Evolutionary conservation across 805 yeast species (phyloP).

Genomic region (Yueomyces sinensis): DNA sequence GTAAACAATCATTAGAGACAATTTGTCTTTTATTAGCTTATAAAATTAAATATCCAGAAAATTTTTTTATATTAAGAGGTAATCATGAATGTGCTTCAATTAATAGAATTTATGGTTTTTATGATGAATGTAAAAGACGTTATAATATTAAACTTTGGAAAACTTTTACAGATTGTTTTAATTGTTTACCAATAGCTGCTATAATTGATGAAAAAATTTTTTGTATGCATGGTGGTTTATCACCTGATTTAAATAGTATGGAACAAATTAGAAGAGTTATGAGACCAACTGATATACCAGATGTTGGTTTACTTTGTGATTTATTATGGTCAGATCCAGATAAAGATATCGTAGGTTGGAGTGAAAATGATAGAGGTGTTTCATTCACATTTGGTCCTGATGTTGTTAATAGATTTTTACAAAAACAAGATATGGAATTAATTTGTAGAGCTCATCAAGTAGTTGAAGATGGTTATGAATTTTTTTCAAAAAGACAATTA

Average conservation of each 20-base stretch:
- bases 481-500: conserved; percentile 88
- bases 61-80: conserved; percentile 92
- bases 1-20: conserved; percentile 93
- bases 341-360: conserved; percentile 97
- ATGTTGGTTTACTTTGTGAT: conserved; percentile 92
- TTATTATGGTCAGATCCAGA: conserved; percentile 98
- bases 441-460: conserved; percentile 99
- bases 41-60: conserved; percentile 96
- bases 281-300: conserved; percentile 99
- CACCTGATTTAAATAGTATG: conserved; percentile 96
- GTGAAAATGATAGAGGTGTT: conserved; percentile 97
- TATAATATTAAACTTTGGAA: conserved; percentile 98
- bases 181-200: conserved; percentile 97
- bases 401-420: conserved; percentile 89
- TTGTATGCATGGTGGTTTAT: conserved; percentile 97
- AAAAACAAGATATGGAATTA: conserved; percentile 95
- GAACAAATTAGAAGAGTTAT: conserved; percentile 97
- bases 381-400: conserved; percentile 99
- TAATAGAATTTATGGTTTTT: conserved; percentile 94
- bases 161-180: conserved; percentile 96
- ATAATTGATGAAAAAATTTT: conserved; percentile 95
- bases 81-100: conserved; percentile 98
- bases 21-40: conserved; percentile 88
- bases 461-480: conserved; percentile 98
- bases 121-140: conserved; percentile 97